Base-by-base conservation (phyloP, 192 early-diverging fungal species). In the Obelidium mucronatum region DNA sequence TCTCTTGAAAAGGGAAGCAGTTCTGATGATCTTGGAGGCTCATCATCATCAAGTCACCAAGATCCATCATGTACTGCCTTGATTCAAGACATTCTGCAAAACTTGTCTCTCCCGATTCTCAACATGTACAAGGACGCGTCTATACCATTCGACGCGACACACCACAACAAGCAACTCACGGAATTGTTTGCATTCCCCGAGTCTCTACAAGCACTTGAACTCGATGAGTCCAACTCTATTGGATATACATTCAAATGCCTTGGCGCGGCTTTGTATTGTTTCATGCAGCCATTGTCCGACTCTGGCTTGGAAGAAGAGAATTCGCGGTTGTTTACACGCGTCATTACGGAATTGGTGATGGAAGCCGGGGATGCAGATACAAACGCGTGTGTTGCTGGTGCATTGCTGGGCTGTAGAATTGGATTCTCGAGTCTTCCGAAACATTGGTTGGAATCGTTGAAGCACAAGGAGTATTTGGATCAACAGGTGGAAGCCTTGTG, bases 361-460 rank as follows among this genome's bases (percentile, higher is more conserved):
- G 86, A 89, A 68, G 88, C 79, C 33, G 88, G 88, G 11, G 85
- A 88, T 72, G 82, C 88, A 2, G 88, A 89, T 67, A 89, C 88
- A 19, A 89, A 89, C 67, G 81, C 75, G 3, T 76, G 84, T 15
- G 88, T 89, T 28, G 83, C 83, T 0, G 88, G 88, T 4, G 81
- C 86, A 3, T 52, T 89, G 28, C 17, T 89, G 3, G 88, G 88
- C 2, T 79, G 85, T 34, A 60, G 77, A 34, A 76, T 85, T 73
- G 86, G 88, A 22, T 53, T 75, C 26, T 58, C 83, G 22, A 80
- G 79, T 8, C 70, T 89, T 37, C 88, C 88, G 0, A 48, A 70
- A 59, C 75, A 77, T 6, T 89, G 88, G 88, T 62, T 82, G 76
- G 73, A 60, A 5, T 79, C 81, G 40, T 55, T 89, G 52, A 75